Evolutionary conservation across 2,329 filamentous ascomycete genomes (phyloP).

Genomic region (Coleophoma crateriformis): DNA sequence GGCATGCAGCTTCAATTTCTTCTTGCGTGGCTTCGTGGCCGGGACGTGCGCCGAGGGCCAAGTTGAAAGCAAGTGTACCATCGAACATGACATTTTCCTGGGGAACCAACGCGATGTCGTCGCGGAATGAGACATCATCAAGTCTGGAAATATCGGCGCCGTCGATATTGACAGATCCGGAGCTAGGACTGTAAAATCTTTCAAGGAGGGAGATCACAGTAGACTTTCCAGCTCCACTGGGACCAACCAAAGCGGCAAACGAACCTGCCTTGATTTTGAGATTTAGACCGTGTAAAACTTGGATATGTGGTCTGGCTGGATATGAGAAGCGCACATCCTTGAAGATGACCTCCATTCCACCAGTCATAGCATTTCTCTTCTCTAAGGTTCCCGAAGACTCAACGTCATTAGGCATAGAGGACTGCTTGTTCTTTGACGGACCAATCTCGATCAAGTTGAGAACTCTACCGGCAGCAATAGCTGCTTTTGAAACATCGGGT

Average conservation of each 20-base stretch:
- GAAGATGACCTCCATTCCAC: constrained; percentile 44
- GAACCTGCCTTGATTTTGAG: constrained; percentile 52
- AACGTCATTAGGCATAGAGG: constrained; percentile 28
- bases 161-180: constrained; percentile 15
- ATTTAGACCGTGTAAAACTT: constrained; percentile 50
- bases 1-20: constrained; percentile 62
- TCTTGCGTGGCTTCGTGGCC: constrained; percentile 43
- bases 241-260: constrained; percentile 60
- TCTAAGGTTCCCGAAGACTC: constrained; percentile 19
- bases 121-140: constrained; percentile 39
- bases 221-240: constrained; percentile 62
- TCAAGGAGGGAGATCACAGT: constrained; percentile 55
- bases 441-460: constrained; percentile 43
- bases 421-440: constrained; percentile 17
- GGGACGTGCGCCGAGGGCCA: constrained; percentile 48
- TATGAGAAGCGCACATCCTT: constrained; percentile 59
- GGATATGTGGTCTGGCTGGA: constrained; percentile 47
- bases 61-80: constrained; percentile 50
- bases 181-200: constrained; percentile 38
- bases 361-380: constrained; percentile 18
- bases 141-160: constrained; percentile 36
- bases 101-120: constrained; percentile 49
- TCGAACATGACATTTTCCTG: constrained; percentile 55
- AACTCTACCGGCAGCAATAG: constrained; percentile 53
- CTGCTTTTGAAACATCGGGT: constrained; percentile 64